Percentiles rank a stretch among this genome's conserved stretches.
Evolutionary conservation across 441 rosid genomes (phyloP).

Genomic region (Capsella rubella): DNA sequence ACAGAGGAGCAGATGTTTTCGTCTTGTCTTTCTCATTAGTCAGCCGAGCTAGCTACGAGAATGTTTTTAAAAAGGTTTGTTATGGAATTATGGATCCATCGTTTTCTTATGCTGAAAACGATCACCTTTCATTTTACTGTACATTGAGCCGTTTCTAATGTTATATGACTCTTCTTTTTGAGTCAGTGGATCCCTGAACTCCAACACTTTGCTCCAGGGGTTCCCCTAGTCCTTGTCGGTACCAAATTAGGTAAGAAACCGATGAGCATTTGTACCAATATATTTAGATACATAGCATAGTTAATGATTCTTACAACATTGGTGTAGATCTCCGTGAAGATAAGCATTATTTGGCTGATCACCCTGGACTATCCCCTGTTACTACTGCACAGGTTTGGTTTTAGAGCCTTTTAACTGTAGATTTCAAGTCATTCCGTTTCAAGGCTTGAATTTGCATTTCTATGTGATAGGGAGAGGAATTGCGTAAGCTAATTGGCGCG

Average conservation of each 20-base stretch:
- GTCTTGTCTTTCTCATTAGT: conserved; percentile 97
- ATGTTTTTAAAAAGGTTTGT: conserved; percentile 85
- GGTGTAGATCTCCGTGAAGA: conserved; percentile 94
- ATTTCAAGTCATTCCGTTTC: conserved; percentile 3
- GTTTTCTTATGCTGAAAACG: conserved; percentile 12
- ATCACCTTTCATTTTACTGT: background rate
- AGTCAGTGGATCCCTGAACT: conserved; percentile 98
- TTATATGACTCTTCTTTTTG: conserved; percentile 35
- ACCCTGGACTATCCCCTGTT: conserved; percentile 93
- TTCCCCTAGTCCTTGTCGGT: conserved; percentile 91
- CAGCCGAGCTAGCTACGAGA: conserved; percentile 96
- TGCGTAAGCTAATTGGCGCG: conserved; percentile 93
- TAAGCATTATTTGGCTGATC: conserved; percentile 94
- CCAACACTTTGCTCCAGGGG: conserved; percentile 89
- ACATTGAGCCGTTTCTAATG: conserved; percentile 34
- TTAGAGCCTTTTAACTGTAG: conserved; percentile 14
- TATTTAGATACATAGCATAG: background rate
- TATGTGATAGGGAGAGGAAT: conserved; percentile 88
- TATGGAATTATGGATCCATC: background rate
- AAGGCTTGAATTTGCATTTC: conserved; percentile 22
- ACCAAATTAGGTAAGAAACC: conserved; percentile 83
- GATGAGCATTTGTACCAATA: background rate
- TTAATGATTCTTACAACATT: conserved; percentile 35
- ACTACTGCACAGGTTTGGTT: conserved; percentile 84
- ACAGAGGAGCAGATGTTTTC: conserved; percentile 96